These are phyloP conservation scores for Chaetomium cochliodes DNA, from an alignment of 495 filamentous ascomycete genomes.

Conservation along the genomic window DNA sequence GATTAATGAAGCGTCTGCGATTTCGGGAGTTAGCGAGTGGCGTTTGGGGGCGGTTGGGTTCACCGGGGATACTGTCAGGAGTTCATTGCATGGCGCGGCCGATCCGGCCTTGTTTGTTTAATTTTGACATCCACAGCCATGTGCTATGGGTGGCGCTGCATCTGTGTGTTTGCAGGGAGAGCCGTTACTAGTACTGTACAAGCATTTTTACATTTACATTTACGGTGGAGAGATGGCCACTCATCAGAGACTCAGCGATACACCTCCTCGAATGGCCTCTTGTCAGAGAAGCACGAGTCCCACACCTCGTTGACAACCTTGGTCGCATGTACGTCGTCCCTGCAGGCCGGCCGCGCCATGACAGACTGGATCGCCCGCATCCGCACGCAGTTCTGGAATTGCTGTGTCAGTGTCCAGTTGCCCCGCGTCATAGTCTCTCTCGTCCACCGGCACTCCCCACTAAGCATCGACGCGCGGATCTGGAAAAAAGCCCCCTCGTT, in stretches of 20 bases:
- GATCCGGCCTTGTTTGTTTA: conserved; percentile 13
- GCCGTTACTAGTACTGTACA: conserved; percentile 14
- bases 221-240: not conserved
- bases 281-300: conserved; percentile 94
- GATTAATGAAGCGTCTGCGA: conserved; percentile 11
- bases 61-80: not conserved
- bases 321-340: conserved; percentile 81
- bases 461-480: conserved; percentile 90
- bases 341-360: conserved; percentile 68
- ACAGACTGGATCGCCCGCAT: conserved; percentile 76
- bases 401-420: conserved; percentile 84
- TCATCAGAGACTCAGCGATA: conserved; percentile 79
- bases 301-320: conserved; percentile 94
- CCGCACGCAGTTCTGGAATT: conserved; percentile 90
- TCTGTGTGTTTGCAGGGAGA: conserved; percentile 1
- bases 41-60: conserved; percentile 16
- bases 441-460: conserved; percentile 90
- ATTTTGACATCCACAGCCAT: not conserved
- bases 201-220: conserved; percentile 11
- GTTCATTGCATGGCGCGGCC: conserved; percentile 24
- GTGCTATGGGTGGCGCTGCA: conserved; percentile 1
- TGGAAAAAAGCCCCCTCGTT: conserved; percentile 33
- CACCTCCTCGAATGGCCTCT: conserved; percentile 92
- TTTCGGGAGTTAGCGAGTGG: conserved; percentile 14
- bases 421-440: conserved; percentile 78